Evolutionary conservation across 1,139 yeast species (phyloP).

Genomic region (Yamadazyma mexicana): DNA sequence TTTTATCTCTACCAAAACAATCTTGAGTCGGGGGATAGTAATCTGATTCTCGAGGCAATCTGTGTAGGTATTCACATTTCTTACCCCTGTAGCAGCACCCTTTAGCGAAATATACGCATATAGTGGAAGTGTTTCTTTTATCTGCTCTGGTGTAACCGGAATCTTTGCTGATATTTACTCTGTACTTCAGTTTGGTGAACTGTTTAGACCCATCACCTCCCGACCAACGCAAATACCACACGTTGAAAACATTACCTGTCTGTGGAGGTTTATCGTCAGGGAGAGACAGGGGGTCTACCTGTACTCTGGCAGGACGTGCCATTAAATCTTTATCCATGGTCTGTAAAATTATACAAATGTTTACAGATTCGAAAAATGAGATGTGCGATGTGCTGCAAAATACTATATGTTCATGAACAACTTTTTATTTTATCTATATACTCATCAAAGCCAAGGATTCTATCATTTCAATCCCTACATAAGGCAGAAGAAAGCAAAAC

Average conservation of each 20-base stretch:
- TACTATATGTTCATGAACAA: background rate
- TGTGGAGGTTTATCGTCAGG: constrained; percentile 75
- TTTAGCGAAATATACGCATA: constrained; percentile 84
- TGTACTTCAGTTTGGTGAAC: constrained; percentile 36
- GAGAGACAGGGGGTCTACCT: constrained; percentile 66
- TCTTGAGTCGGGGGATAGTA: constrained; percentile 65
- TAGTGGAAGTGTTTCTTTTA: constrained; percentile 30
- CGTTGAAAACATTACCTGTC: constrained; percentile 76
- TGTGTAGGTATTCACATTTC: constrained; percentile 73
- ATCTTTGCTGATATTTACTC: constrained; percentile 63
- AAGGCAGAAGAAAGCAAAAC: too few species aligned
- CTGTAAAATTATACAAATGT: too few species aligned
- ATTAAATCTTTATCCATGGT: constrained; percentile 4
- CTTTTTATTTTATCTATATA: too few species aligned
- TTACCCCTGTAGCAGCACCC: constrained; percentile 84
- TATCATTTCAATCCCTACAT: background rate
- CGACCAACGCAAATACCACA: constrained; percentile 90
- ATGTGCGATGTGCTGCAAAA: too few species aligned
- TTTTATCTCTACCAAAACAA: constrained; percentile 91
- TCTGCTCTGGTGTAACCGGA: constrained; percentile 78
- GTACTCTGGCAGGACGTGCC: constrained; percentile 55
- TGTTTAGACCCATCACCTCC: constrained; percentile 56
- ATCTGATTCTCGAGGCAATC: constrained; percentile 60
- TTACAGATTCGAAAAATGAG: too few species aligned
- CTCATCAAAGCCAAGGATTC: too few species aligned